Evolutionary conservation across 805 yeast species (phyloP).

Genomic region (Suhomyces kilbournensis): DNA sequence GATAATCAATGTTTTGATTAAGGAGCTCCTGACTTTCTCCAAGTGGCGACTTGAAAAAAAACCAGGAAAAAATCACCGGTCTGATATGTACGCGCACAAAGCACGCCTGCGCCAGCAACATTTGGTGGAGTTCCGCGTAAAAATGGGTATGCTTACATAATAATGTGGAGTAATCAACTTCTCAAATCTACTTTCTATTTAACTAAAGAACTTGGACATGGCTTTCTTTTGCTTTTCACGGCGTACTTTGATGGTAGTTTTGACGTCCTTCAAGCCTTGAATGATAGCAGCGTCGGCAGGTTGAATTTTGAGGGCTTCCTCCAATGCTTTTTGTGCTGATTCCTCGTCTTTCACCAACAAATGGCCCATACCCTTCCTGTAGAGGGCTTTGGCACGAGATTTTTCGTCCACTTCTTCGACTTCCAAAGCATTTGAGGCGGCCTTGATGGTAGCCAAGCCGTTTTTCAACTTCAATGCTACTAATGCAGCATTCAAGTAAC

Average conservation of each 20-base stretch:
- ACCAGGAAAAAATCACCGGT: constrained; percentile 2
- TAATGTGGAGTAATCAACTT: constrained; percentile 1
- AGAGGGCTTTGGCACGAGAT: constrained; percentile 79
- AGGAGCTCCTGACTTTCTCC: constrained; percentile 2
- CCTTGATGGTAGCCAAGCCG: constrained; percentile 51
- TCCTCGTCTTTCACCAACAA: constrained; percentile 63
- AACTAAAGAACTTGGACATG: constrained; percentile 60
- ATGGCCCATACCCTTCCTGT: constrained; percentile 80
- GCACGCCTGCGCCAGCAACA: neutral
- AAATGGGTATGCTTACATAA: neutral
- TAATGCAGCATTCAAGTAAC: constrained; percentile 70
- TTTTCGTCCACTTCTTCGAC: constrained; percentile 57
- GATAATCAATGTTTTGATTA: constrained; percentile 4
- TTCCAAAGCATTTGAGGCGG: constrained; percentile 66
- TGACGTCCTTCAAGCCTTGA: constrained; percentile 61
- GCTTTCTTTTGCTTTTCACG: constrained; percentile 71
- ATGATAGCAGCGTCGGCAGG: constrained; percentile 73
- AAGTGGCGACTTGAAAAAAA: constrained; percentile 6
- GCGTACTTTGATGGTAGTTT: constrained; percentile 48
- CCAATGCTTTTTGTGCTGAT: constrained; percentile 62
- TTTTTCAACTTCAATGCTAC: constrained; percentile 64
- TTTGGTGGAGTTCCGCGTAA: neutral
- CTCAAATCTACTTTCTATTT: neutral
- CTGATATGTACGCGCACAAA: neutral
- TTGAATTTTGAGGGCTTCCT: constrained; percentile 58